Evolutionary conservation across 495 filamentous ascomycete genomes (phyloP).

Genomic region (Viridothelium virens): DNA sequence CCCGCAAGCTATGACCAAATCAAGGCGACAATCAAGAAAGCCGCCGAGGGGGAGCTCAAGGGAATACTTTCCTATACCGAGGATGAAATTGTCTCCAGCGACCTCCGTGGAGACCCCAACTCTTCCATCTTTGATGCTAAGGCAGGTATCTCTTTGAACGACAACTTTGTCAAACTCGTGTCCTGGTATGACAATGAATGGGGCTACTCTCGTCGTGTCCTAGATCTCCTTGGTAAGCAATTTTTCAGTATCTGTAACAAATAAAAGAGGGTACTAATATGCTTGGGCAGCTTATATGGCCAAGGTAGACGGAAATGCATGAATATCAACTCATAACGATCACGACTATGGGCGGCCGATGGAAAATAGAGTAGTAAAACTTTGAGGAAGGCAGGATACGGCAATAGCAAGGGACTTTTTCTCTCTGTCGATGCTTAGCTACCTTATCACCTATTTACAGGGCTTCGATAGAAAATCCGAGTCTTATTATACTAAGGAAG

Average conservation of each 20-base stretch:
- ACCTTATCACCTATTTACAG: too few species aligned
- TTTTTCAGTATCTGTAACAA: background rate
- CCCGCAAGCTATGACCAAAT: slow-evolving; percentile 82
- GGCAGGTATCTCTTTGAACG: slow-evolving; percentile 96
- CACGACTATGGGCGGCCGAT: background rate
- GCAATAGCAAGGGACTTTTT: too few species aligned
- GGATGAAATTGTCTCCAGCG: slow-evolving; percentile 91
- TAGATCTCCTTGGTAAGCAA: slow-evolving; percentile 71
- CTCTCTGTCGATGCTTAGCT: too few species aligned
- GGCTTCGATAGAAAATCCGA: too few species aligned
- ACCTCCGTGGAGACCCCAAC: slow-evolving; percentile 82
- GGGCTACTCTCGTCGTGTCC: slow-evolving; percentile 97
- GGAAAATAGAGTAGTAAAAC: too few species aligned
- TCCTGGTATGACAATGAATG: slow-evolving; percentile 97
- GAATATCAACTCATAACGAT: slow-evolving; percentile 11
- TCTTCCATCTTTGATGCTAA: slow-evolving; percentile 99
- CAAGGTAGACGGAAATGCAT: slow-evolving; percentile 63
- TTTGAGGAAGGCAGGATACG: too few species aligned
- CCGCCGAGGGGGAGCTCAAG: slow-evolving; percentile 74
- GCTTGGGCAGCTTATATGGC: slow-evolving; percentile 63
- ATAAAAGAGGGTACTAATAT: slow-evolving; percentile 14
- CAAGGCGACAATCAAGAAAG: slow-evolving; percentile 85
- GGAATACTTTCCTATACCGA: slow-evolving; percentile 92
- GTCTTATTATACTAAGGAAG: too few species aligned
- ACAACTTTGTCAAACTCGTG: slow-evolving; percentile 97